A percentile compares a stretch with the other conserved stretches of the same genome.
Evolutionary conservation across 2,329 filamentous ascomycete genomes (phyloP).

Genomic region (Spiromastix sp.): DNA sequence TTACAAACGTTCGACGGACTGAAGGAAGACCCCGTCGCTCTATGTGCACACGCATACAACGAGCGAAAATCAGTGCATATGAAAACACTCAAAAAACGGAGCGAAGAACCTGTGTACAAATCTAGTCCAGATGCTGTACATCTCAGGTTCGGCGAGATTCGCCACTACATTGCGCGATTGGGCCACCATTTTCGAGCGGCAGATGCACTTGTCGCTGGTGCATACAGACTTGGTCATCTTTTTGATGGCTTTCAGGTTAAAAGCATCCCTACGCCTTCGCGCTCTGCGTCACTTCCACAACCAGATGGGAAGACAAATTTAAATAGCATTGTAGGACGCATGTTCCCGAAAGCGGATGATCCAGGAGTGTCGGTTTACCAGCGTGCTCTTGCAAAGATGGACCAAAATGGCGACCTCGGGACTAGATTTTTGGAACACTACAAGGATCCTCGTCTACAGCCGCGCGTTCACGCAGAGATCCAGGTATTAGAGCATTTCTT

Average conservation of each 20-base stretch:
- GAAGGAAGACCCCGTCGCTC: conserved; percentile 4
- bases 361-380: conserved; percentile 9
- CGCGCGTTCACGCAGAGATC: conserved; percentile 36
- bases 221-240: conserved; percentile 19
- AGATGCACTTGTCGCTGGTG: conserved; percentile 28
- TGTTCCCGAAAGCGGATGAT: conserved; percentile 14
- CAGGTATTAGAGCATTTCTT: conserved; percentile 40
- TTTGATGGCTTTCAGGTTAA: conserved; percentile 19
- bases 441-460: conserved; percentile 12
- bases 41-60: conserved; percentile 12
- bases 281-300: conserved; percentile 9
- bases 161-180: conserved; percentile 38
- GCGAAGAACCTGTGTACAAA: conserved; percentile 1
- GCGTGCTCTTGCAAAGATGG: conserved; percentile 18
- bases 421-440: conserved; percentile 18
- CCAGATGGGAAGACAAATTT: conserved; percentile 14
- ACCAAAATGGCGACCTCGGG: conserved; percentile 18
- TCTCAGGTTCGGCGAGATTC: conserved; percentile 18
- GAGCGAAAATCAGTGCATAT: conserved; percentile 9
- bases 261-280: conserved; percentile 11
- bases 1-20: conserved; percentile 4
- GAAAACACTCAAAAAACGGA: neutral
- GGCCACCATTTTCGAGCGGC: conserved; percentile 33
- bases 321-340: conserved; percentile 17
- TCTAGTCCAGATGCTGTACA: neutral